Evolutionary conservation across 768 basidiomycete species (phyloP), one percentile per base, ranked within the genome.

Genomic region (Pholiota molesta): DNA sequence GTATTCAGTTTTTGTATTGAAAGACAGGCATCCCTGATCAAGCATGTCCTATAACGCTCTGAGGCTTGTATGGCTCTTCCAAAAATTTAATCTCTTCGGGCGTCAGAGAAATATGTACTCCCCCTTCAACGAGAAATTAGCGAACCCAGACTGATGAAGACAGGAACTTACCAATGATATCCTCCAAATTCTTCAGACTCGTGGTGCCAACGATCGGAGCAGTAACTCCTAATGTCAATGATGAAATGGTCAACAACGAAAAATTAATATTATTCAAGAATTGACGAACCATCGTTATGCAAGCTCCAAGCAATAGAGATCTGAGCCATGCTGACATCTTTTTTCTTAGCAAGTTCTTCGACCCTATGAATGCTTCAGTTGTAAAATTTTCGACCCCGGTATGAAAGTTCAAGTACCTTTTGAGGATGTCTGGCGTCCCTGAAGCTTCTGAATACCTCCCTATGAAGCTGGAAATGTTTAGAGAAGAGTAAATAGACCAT

Each of bases 181-280:
- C 83, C 54, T 78, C 71, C 40, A 86, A 72, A 57, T 83, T 80
- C 55, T 80, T 74, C 16, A 79, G 64, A 39, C 74, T 79, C 3
- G 80, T 81, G 0, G 76, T 73, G 0, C 83, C 84, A 26, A 85
- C 77, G 64, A 85, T 83, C 3, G 84, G 84, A 0, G 82, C 81
- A 0, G 81, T 73, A 28, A 84, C 77, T 37, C 68, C 76, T 75
- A 42, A 14, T 28, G 37, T 37, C 35, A 37, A 37, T 56, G 17
- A 55, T 21, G 37, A 39, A 49, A 54, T 21, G 21, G 2, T 14
- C 14, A 28, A 26, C 16, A 31, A 44, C 35, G 14, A 19, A 40
- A 44, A 4, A 14, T 26, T 26, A 2, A 26, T 13, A 9, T 10
- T 23, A 26, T 23, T 21, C 19, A 49, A n/a, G 2, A 10, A 45